Base-by-base conservation (phyloP, 116 monocot genomes). In the Thalassia testudinum region DNA sequence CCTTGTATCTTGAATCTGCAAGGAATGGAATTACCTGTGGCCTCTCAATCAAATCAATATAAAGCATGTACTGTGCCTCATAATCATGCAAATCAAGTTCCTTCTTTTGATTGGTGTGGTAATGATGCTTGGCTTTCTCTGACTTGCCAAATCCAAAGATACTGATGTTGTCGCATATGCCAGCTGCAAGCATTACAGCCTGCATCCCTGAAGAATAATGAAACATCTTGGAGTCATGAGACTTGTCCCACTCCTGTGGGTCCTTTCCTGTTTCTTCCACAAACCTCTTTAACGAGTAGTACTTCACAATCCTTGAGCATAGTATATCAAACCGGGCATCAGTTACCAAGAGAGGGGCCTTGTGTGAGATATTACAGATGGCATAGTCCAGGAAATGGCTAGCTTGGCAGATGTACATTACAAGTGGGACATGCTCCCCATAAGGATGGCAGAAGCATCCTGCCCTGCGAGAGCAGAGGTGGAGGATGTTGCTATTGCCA, bases 161-260 rank as follows among this genome's bases (percentile, higher is more conserved):
- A 26, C 85, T 73, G 0, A 89, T 85, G 25, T 27, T 22, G 20
- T 82, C 70, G 42, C 95, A 99, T 8, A 82, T 61, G 20, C 97
- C 97, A 22, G 73, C 28, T 0, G 97, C 85, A 13, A 89, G 52
- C 82, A 86, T 68, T 23, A 89, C 77, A 0, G 97, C 97, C 73
- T 99, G 97, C 77, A 99, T 73, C 26, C 97, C 90, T 1, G 97
- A 99, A 0, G 97, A 99, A 66, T 99, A 99, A 49, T 85, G 90
- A 54, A 97, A 89, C 62, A 62, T 66, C 80, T 59, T 63, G 34
- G 55, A 72, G 25, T 99, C 86, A 19, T 73, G 79, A 2, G n/a
- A 16, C 64, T 59, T 72, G 17, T 55, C 40, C 97, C 97, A 99
- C 26, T 85, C 78, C 56, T 69, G 75, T 12, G 64, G 27, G 16